Evolutionary conservation across 2,329 filamentous ascomycete species (phyloP), one percentile per base, ranked within the genome.

Genomic region (Hypoxylon sp.): DNA sequence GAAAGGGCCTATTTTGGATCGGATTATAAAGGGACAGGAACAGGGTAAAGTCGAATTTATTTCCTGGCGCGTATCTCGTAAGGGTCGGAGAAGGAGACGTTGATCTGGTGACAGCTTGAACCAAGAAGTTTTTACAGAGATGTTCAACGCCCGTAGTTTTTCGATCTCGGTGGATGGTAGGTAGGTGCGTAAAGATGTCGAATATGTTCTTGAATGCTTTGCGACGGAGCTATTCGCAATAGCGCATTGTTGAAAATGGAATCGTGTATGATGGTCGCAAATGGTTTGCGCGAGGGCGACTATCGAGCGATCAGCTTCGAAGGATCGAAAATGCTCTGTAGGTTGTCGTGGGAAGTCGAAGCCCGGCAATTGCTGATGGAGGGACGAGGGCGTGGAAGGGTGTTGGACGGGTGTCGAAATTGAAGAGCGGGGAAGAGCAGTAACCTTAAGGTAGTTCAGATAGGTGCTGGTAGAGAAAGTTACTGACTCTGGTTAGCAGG

Each of bases 201-300:
- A n/a, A 44, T 51, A 44, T 48, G 52, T 47, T 56, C 59, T 65
- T 59, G 60, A 49, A 63, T 55, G 51, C 51, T 59, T 63, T 64
- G 63, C 63, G 63, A 67, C 64, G 53, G 60, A 58, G 59, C 58
- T 67, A 68, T 61, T 59, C 57, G 63, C 59, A 61, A 61, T 43
- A 51, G 63, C 65, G 64, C 65, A 68, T 68, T 43, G 63, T 68
- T 55, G 47, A 54, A 43, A 60, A 55, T 41, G 42, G 34, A 40
- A n/a, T 34, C 17, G 46, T 50, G 30, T 44, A 17, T 50, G 55
- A 43, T 57, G 51, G 51, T 65, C 60, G 59, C 63, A 60, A 51
- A 50, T 43, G 32, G 23, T 38, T 44, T 32, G 48, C 41, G 41
- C 51, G 29, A 19, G 23, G 19, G 30, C 26, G 17, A 40, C 23